A percentile compares a stretch with the other conserved stretches of the same genome.
These are phyloP conservation scores for Conoideocrella luteorostrata DNA, from an alignment of 2,329 filamentous ascomycete genomes.

Conservation along the genomic window DNA sequence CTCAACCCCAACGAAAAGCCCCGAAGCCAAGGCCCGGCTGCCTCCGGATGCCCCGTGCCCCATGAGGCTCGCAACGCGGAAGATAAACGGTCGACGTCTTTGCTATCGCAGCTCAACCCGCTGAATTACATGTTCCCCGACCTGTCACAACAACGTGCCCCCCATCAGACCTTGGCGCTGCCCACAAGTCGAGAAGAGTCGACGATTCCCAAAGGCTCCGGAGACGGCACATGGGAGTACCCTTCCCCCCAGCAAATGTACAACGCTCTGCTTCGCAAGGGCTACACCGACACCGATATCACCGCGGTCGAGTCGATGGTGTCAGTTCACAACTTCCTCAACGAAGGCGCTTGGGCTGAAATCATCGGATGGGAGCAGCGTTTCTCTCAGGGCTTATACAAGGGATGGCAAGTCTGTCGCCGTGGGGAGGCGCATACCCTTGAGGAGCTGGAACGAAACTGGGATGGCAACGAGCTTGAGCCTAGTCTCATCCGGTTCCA, in stretches of 20 bases:
- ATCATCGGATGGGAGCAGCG: constrained; percentile 90
- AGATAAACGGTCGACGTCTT: constrained; percentile 35
- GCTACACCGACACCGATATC: constrained; percentile 87
- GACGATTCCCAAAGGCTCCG: constrained; percentile 82
- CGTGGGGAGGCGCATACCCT: constrained; percentile 61
- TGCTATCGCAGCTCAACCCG: constrained; percentile 53
- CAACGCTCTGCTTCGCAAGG: constrained; percentile 93
- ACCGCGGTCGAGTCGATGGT: constrained; percentile 97
- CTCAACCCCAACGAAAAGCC: constrained; percentile 29
- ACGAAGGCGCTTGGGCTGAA: constrained; percentile 95
- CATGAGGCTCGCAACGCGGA: constrained; percentile 26
- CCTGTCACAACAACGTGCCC: constrained; percentile 72
- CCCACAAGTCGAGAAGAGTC: constrained; percentile 77
- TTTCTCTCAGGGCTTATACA: constrained; percentile 66
- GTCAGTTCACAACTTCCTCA: constrained; percentile 93
- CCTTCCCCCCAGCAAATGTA: constrained; percentile 99
- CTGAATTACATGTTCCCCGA: constrained; percentile 95
- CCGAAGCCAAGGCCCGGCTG: constrained; percentile 16
- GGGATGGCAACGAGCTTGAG: constrained; percentile 46
- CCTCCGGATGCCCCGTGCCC: constrained; percentile 40
- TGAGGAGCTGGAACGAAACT: constrained; percentile 40
- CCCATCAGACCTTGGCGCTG: constrained; percentile 65
- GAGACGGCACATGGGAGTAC: constrained; percentile 87
- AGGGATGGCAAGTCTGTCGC: constrained; percentile 68
- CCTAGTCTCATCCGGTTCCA: constrained; percentile 82